These are phyloP conservation scores for Yamadazyma nakazawae DNA, from an alignment of 805 yeast genomes.

Conservation along the genomic window DNA sequence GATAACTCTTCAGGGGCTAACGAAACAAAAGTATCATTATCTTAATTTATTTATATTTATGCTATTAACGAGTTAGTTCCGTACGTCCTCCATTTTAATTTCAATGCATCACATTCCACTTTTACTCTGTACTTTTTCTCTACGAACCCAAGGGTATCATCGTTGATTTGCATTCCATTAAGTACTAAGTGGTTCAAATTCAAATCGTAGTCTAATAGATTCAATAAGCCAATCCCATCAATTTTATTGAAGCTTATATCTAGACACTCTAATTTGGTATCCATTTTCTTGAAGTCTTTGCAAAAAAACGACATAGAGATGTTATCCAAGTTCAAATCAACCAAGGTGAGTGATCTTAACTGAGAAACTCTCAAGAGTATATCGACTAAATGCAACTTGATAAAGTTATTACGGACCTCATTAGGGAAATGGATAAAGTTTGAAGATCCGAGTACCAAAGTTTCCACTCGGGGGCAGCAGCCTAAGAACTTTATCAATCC, in stretches of 20 bases:
- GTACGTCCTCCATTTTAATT: conserved; percentile 31
- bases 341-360: conserved; percentile 23
- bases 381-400: conserved; percentile 17
- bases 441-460: conserved; percentile 29
- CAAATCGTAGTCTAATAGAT: conserved; percentile 20
- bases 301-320: conserved; percentile 28
- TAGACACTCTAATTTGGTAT: conserved; percentile 18
- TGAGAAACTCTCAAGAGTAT: conserved; percentile 19
- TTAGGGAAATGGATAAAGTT: conserved; percentile 27
- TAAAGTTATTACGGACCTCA: conserved; percentile 15
- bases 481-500: conserved; percentile 39
- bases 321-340: conserved; percentile 37
- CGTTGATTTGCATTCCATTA: conserved; percentile 33
- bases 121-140: conserved; percentile 17
- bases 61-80: conserved; percentile 30
- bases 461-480: conserved; percentile 26
- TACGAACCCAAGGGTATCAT: conserved; percentile 23
- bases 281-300: conserved; percentile 20
- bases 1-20: too few species aligned
- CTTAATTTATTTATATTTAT: not conserved
- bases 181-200: conserved; percentile 22
- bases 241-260: conserved; percentile 38
- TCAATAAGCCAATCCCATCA: conserved; percentile 39
- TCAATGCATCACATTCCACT: conserved; percentile 24
- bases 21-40: too few species aligned